Conservation (phyloP, 2,329 filamentous ascomycete species). For the Coniochaeta prunicola region DNA sequence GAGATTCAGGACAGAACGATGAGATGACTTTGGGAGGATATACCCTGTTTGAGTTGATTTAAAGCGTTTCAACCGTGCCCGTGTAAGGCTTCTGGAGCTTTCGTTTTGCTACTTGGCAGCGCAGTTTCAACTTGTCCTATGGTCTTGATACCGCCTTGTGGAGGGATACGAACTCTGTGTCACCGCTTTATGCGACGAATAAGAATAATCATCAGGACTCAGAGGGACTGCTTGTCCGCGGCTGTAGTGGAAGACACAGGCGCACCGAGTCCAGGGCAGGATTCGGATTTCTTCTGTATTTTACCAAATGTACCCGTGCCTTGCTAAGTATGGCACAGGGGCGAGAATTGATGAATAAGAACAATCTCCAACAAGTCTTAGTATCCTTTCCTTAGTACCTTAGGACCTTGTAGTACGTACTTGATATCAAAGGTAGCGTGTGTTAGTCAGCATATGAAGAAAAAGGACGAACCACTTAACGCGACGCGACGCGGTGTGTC, state of each 20-base stretch:
- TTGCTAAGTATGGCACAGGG: background rate
- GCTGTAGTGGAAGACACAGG: background rate
- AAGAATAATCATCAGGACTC: no score
- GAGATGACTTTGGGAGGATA: background rate
- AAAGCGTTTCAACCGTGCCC: background rate
- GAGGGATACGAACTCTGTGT: background rate
- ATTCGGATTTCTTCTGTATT: background rate
- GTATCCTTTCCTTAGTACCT: background rate
- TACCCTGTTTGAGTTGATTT: background rate
- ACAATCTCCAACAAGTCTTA: background rate
- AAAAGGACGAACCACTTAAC: background rate
- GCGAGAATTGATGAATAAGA: background rate
- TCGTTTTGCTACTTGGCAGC: background rate
- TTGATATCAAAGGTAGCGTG: no score
- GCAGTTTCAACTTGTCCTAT: background rate
- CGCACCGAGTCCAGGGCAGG: background rate
- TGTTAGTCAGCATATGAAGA: background rate
- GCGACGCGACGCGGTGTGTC: slow-evolving; percentile 1
- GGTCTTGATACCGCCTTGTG: background rate
- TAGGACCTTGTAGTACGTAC: no score
- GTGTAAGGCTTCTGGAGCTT: background rate
- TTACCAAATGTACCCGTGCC: background rate
- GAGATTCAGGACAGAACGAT: background rate
- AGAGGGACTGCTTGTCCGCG: no score
- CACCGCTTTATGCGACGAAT: background rate